Evolutionary conservation across 805 yeast genomes (phyloP).

Genomic region (Kluyveromyces wickerhamii): DNA sequence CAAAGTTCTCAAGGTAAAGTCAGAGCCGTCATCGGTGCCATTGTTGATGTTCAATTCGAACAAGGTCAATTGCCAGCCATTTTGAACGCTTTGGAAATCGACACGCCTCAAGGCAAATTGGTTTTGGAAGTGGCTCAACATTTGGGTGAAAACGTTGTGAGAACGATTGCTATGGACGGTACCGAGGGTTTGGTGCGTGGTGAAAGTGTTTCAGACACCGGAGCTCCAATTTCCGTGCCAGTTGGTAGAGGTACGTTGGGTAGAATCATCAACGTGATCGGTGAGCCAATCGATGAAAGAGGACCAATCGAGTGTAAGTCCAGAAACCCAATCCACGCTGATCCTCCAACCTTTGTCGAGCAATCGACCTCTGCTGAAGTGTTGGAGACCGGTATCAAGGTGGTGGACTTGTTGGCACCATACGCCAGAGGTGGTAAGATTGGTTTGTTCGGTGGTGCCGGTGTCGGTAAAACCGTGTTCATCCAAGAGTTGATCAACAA

Average conservation of each 20-base stretch:
- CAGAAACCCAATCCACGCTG: conserved; percentile 98
- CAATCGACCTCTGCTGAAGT: conserved; percentile 98
- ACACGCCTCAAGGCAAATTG: conserved; percentile 69
- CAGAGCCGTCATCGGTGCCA: conserved; percentile 98
- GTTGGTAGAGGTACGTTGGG: conserved; percentile 99
- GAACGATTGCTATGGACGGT: conserved; percentile 99
- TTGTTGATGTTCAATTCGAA: conserved; percentile 97
- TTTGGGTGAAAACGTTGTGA: conserved; percentile 99
- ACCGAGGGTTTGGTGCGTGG: conserved; percentile 99
- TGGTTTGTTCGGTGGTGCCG: conserved; percentile 99
- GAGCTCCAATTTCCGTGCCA: conserved; percentile 97
- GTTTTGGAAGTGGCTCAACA: conserved; percentile 99
- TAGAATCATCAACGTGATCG: conserved; percentile 95
- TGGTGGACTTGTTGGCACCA: conserved; percentile 97
- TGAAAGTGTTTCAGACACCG: conserved; percentile 83
- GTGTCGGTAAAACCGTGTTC: conserved; percentile 99
- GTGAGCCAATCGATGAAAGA: conserved; percentile 99
- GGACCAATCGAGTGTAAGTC: conserved; percentile 92
- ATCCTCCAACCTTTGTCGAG: conserved; percentile 92
- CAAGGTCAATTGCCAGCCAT: conserved; percentile 96
- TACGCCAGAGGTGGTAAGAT: conserved; percentile 99
- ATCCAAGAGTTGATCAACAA: conserved; percentile 99
- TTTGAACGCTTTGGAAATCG: conserved; percentile 90
- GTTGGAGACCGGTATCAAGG: conserved; percentile 99
- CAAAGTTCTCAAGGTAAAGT: conserved; percentile 72